Conservation (phyloP, 2,329 filamentous ascomycete species). For the Colletotrichum lindemuthianum region DNA sequence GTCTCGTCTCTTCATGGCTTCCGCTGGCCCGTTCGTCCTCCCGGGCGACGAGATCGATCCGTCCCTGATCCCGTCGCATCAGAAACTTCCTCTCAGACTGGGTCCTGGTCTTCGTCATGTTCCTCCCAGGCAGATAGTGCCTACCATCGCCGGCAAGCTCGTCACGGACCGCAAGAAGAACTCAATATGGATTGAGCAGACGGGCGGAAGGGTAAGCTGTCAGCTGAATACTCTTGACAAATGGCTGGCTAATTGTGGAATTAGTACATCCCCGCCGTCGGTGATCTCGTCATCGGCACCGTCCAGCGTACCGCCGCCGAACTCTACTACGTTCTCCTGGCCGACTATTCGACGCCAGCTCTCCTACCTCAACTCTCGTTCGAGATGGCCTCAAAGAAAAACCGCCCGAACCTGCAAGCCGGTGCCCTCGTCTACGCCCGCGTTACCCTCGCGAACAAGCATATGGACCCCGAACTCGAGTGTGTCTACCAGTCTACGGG, state of each 20-base stretch:
- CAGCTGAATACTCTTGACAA: neutral
- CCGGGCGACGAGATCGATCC: constrained; percentile 82
- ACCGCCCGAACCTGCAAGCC: constrained; percentile 77
- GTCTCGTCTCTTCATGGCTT: constrained; percentile 58
- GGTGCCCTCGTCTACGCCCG: constrained; percentile 91
- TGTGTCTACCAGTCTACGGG: constrained; percentile 89
- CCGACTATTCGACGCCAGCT: constrained; percentile 71
- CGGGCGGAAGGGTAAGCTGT: constrained; percentile 70
- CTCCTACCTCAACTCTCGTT: constrained; percentile 90
- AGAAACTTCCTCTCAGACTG: constrained; percentile 78
- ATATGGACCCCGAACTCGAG: constrained; percentile 90
- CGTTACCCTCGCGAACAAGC: constrained; percentile 78
- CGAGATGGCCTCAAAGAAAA: constrained; percentile 92
- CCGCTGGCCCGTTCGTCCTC: constrained; percentile 73
- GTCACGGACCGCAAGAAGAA: constrained; percentile 78
- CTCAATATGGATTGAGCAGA: constrained; percentile 79
- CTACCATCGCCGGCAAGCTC: constrained; percentile 74
- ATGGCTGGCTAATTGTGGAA: constrained; percentile 41
- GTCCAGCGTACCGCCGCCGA: constrained; percentile 81
- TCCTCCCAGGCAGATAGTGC: constrained; percentile 77
- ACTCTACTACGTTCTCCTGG: constrained; percentile 81
- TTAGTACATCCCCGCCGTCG: constrained; percentile 81
- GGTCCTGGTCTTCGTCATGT: constrained; percentile 87
- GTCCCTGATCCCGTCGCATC: constrained; percentile 72
- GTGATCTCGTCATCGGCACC: constrained; percentile 90